Evolutionary conservation across 177 flowering plant species (phyloP).

Genomic region (Tripterygium wilfordii): DNA sequence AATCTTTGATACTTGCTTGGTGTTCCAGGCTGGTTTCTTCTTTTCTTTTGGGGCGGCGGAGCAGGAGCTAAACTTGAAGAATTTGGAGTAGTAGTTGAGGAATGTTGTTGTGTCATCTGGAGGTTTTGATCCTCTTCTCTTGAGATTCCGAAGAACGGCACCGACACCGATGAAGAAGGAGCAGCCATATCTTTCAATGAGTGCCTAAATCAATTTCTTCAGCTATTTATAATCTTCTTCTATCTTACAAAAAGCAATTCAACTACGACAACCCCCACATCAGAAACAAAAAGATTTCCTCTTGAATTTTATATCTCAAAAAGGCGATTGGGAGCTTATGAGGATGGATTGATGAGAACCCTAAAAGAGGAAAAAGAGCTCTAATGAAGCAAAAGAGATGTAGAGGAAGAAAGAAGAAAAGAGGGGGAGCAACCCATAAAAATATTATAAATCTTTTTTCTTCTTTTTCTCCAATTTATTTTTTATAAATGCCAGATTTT

Average conservation of each 20-base stretch:
- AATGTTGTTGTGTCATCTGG: constrained; percentile 48
- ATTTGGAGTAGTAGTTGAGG: constrained; percentile 38
- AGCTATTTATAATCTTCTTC: not conserved
- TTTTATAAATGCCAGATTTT: constrained; percentile 7
- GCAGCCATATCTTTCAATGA: constrained; percentile 27
- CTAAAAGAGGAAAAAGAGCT: constrained; percentile 4
- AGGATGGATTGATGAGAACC: constrained; percentile 9
- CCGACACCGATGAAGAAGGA: constrained; percentile 42
- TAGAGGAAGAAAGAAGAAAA: not conserved
- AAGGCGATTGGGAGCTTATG: not conserved
- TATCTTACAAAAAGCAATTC: constrained; percentile 6
- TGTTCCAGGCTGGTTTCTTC: constrained; percentile 87
- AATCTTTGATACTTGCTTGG: constrained; percentile 95
- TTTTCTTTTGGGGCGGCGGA: constrained; percentile 53
- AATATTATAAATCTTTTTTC: constrained; percentile 1
- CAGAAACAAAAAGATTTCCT: constrained; percentile 2
- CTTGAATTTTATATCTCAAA: constrained; percentile 1
- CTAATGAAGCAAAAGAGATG: constrained; percentile 1
- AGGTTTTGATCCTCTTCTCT: constrained; percentile 44
- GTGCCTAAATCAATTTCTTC: not conserved
- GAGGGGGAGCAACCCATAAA: constrained; percentile 5
- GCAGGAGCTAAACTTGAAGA: constrained; percentile 32
- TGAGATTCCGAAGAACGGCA: constrained; percentile 36
- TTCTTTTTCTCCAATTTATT: not conserved
- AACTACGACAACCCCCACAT: constrained; percentile 10